Percentiles rank a stretch among this genome's conserved stretches.
These are phyloP conservation scores for Trichaptum fuscoviolaceum DNA, from an alignment of 768 basidiomycete genomes.

Conservation along the genomic window DNA sequence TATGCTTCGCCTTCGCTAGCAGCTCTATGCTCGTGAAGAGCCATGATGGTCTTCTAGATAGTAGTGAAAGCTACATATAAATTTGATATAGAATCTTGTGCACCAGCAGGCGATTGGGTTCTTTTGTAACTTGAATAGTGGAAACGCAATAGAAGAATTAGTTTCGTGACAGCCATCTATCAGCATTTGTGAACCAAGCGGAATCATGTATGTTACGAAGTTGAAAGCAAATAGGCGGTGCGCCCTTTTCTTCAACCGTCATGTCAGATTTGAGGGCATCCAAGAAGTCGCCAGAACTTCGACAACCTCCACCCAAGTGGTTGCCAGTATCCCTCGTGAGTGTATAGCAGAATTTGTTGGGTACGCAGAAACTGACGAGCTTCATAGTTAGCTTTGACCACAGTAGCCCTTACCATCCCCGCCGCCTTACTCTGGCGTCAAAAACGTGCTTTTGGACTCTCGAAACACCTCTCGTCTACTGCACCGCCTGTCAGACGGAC, in stretches of 20 bases:
- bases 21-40: conserved; percentile 49
- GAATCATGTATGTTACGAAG: neutral
- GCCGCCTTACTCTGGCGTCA: conserved; percentile 25
- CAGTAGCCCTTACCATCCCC: conserved; percentile 25
- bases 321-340: conserved; percentile 26
- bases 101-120: too few species aligned
- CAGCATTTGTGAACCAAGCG: too few species aligned
- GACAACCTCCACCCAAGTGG: conserved; percentile 19
- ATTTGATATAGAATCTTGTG: neutral
- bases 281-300: neutral
- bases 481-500: conserved; percentile 18
- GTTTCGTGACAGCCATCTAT: too few species aligned
- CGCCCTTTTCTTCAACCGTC: neutral
- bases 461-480: conserved; percentile 14
- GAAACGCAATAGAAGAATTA: too few species aligned
- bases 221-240: neutral
- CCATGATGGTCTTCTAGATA: conserved; percentile 75
- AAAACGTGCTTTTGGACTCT: conserved; percentile 11
- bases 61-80: conserved; percentile 57
- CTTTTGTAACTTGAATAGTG: too few species aligned
- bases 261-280: neutral
- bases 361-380: neutral
- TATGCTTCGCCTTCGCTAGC: conserved; percentile 71
- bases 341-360: neutral
- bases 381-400: conserved; percentile 25